Conservation (phyloP, 768 basidiomycete species). For the Pisolithus marmoratus region DNA sequence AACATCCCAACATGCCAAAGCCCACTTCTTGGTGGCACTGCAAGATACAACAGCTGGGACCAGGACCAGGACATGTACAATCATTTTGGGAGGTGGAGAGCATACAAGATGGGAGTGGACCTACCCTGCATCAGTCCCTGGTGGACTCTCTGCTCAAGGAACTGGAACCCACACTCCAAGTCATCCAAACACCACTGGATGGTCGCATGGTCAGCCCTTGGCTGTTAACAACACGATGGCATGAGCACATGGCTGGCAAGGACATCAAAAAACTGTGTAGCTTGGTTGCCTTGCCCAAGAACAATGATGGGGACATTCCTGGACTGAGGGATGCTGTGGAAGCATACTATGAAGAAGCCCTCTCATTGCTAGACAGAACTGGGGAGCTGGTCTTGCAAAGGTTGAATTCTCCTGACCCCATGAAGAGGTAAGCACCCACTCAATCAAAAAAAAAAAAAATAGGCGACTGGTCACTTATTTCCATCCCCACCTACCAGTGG, state of each 20-base stretch:
- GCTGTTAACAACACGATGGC: neutral
- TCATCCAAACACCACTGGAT: neutral
- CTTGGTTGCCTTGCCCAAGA: neutral
- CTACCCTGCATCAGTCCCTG: neutral
- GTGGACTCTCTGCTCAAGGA: neutral
- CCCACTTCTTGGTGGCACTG: no score
- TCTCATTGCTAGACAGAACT: neutral
- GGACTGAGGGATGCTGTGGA: neutral
- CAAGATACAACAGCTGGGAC: no score
- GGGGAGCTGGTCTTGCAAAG: neutral
- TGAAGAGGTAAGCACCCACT: neutral
- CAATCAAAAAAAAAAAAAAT: no score
- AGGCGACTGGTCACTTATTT: no score
- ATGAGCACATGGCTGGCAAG: neutral
- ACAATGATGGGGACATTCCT: neutral
- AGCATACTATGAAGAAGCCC: neutral
- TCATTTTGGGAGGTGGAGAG: no score
- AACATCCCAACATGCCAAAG: no score
- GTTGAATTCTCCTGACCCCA: neutral
- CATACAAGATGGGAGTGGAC: no score
- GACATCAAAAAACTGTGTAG: neutral
- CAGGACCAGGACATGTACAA: no score
- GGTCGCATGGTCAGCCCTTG: neutral
- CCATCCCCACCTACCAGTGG: no score
- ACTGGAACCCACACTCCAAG: neutral